Evolutionary conservation across 1,284 basidiomycete species (phyloP), one percentile per base, ranked within the genome.

Genomic region (Takashimella koratensis): DNA sequence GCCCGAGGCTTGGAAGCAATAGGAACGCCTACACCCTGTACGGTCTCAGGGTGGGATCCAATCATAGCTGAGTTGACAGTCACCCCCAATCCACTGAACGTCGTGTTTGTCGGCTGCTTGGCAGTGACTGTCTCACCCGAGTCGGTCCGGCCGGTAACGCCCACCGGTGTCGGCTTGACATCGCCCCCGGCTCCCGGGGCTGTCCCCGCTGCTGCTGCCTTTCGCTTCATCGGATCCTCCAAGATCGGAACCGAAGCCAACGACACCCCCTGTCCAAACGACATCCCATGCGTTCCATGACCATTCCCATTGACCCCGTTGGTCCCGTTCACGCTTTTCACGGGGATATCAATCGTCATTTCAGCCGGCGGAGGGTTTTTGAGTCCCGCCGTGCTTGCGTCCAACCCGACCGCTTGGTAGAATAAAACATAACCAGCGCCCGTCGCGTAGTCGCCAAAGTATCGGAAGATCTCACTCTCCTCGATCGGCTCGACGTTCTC

Each of bases 371-470:
- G 30, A 8, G 16, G 16, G 30, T 55, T 54, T 45, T 67, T 68
- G 41, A 76, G 57, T 1, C 90, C 90, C 16, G 93, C 80, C 16
- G 80, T 78, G n/a, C 76, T 67, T 30, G 82, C 77, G 67, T 93
- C 86, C 52, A 94, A 80, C 73, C 97, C 90, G 16, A 83, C 85
- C 12, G 93, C 94, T 75, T 98, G 93, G 74, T 98, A 98, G 77
- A 96, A 98, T 36, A 98, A 80, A 23, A 98, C 94, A 74, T 98
- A 98, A 20, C 94, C 96, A 39, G 88, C 86, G 21, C 95, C 95
- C 3, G 86, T 84, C 8, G 80, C 78, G 45, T 87, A 87, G 66
- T 98, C 95, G 55, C 96, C 95, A 75, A 92, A 98, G 77, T 95
- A 98, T 68, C 88, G 88, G 46, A 85, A 82, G 51, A 98, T 94